Evolutionary conservation across 2,329 filamentous ascomycete species (phyloP).

Genomic region (Fusarium pilosicola): DNA sequence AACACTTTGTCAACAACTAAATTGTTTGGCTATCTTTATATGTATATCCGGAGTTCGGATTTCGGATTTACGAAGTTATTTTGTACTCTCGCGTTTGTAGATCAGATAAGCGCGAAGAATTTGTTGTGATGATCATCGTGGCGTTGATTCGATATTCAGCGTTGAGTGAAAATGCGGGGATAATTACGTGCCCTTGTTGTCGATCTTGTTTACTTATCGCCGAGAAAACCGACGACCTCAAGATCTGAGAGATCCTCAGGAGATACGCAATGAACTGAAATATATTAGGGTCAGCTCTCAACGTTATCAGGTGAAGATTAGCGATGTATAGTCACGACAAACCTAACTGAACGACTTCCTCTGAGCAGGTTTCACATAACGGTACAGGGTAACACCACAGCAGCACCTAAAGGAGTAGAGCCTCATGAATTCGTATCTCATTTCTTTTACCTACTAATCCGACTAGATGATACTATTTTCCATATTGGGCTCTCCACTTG

Average conservation of each 20-base stretch:
- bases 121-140: not conserved
- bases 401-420: not conserved
- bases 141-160: not conserved
- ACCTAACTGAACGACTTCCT: not conserved
- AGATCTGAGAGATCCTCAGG: not conserved
- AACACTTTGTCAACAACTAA: not conserved
- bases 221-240: not conserved
- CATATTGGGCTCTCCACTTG: constrained; percentile 38
- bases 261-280: not conserved
- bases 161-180: not conserved
- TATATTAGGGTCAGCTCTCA: too few species aligned
- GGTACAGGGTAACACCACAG: constrained; percentile 7
- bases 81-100: not conserved
- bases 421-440: constrained; percentile 13
- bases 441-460: constrained; percentile 5
- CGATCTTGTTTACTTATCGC: not conserved
- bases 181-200: not conserved
- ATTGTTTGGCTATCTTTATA: not conserved
- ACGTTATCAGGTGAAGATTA: not conserved
- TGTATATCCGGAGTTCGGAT: not conserved
- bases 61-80: not conserved
- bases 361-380: too few species aligned
- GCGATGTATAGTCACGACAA: too few species aligned
- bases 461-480: constrained; percentile 48
- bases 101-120: not conserved